phyloP scores from a whole-genome alignment of 176 grass and related monocot species.

The Aegilops longissima region DNA sequence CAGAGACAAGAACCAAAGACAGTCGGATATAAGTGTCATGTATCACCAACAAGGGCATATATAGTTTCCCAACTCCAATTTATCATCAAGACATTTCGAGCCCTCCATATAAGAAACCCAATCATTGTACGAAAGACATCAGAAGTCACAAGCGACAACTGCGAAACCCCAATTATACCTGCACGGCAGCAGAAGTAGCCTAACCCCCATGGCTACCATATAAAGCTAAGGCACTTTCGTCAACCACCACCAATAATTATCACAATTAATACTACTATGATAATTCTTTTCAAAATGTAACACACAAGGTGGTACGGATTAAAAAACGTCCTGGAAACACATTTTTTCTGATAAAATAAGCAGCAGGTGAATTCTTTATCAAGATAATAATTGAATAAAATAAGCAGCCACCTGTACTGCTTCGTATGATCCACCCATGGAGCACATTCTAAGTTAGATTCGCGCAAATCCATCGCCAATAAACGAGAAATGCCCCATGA shows the following conservation, averaged over 20 bases:
- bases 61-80: neutral
- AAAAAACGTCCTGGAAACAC: neutral
- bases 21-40: neutral
- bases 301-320: neutral
- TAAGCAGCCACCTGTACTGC: neutral
- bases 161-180: conserved; percentile 21
- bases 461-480: neutral
- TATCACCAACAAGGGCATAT: conserved; percentile 15
- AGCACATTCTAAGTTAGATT: neutral
- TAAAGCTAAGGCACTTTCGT: conserved; percentile 11
- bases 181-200: conserved; percentile 5
- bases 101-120: conserved; percentile 15
- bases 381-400: conserved; percentile 12
- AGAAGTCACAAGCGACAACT: conserved; percentile 15
- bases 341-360: neutral
- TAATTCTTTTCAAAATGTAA: neutral
- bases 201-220: neutral
- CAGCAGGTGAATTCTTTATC: neutral
- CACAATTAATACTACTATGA: neutral
- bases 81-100: neutral
- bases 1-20: conserved; percentile 4
- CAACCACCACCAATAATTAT: conserved; percentile 29
- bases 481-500: neutral
- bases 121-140: conserved; percentile 22
- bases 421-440: neutral